Percentiles rank a stretch among this genome's conserved stretches.
phyloP scores from a whole-genome alignment of 2,329 filamentous ascomycete species.

The Aureobasidium musti region DNA sequence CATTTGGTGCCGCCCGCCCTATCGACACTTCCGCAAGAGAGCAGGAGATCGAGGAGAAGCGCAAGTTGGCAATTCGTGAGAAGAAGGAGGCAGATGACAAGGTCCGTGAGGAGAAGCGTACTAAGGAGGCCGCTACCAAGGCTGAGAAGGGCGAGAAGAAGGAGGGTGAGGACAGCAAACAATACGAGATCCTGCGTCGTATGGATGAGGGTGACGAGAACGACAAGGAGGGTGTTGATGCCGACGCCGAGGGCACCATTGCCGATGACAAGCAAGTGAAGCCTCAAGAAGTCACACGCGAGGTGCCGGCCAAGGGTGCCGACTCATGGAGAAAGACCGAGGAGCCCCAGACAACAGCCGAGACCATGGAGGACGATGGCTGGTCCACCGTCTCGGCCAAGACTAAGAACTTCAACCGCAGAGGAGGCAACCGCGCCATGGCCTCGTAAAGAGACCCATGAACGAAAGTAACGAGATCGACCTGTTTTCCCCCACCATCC shows the following conservation, averaged over 20 bases:
- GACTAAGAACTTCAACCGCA: constrained; percentile 44
- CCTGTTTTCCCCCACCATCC: background rate
- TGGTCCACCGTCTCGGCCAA: constrained; percentile 56
- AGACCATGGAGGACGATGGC: constrained; percentile 55
- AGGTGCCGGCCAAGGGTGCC: constrained; percentile 45
- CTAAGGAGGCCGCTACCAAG: constrained; percentile 63
- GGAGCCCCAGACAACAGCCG: constrained; percentile 46
- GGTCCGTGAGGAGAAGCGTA: constrained; percentile 67
- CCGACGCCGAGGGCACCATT: constrained; percentile 54
- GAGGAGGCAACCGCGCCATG: constrained; percentile 38
- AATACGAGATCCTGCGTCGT: constrained; percentile 59
- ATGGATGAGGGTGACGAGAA: constrained; percentile 42
- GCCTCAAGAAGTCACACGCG: constrained; percentile 56
- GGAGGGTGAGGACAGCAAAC: constrained; percentile 44
- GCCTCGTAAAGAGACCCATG: constrained; percentile 30
- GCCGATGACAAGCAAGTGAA: constrained; percentile 57
- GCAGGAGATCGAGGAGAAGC: constrained; percentile 87
- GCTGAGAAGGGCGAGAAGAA: constrained; percentile 42
- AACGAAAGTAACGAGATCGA: constrained; percentile 24
- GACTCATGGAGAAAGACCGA: constrained; percentile 40
- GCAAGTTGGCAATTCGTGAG: constrained; percentile 69
- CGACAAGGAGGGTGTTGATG: constrained; percentile 43
- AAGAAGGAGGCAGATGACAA: constrained; percentile 89
- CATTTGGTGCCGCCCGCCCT: constrained; percentile 89
- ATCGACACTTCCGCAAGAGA: constrained; percentile 92